Conservation (phyloP, 768 basidiomycete species). For the Lanmaoa rubissima region DNA sequence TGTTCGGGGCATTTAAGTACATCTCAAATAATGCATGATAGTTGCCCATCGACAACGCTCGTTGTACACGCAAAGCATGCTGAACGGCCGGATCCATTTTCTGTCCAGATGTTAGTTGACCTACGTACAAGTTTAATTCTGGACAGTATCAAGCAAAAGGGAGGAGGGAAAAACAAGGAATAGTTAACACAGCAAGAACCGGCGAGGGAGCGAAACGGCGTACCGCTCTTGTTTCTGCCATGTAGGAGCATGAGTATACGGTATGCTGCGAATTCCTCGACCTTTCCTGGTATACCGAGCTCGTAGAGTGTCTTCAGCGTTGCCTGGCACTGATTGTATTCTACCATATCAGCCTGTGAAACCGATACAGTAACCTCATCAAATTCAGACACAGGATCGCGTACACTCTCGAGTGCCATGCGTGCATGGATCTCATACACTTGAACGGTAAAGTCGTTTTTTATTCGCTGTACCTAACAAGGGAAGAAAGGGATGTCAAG, state of each 20-base stretch:
- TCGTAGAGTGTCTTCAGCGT: slow-evolving; percentile 89
- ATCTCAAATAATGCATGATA: slow-evolving; percentile 90
- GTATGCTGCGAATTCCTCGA: slow-evolving; percentile 96
- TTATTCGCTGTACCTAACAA: slow-evolving; percentile 91
- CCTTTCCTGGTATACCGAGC: slow-evolving; percentile 87
- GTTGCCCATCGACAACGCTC: slow-evolving; percentile 87
- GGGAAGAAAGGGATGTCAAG: slow-evolving; percentile 10
- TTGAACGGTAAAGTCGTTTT: slow-evolving; percentile 95
- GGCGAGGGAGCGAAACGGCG: slow-evolving; percentile 23
- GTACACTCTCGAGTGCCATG: slow-evolving; percentile 89
- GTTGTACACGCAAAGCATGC: slow-evolving; percentile 89
- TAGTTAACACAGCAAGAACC: slow-evolving; percentile 3
- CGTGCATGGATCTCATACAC: slow-evolving; percentile 99
- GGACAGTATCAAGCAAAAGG: neutral
- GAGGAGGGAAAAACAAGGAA: neutral
- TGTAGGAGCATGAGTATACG: slow-evolving; percentile 95
- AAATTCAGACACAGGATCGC: slow-evolving; percentile 22
- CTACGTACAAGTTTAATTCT: slow-evolving; percentile 97
- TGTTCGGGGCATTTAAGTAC: slow-evolving; percentile 84
- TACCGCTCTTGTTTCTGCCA: slow-evolving; percentile 91
- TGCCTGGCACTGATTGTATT: slow-evolving; percentile 98
- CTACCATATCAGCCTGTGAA: slow-evolving; percentile 89
- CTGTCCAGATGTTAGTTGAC: slow-evolving; percentile 94
- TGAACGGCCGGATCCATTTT: slow-evolving; percentile 75
- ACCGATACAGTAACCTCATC: slow-evolving; percentile 17